phyloP scores from a whole-genome alignment of 805 yeast genomes.

The Kuraishia hungarica region DNA sequence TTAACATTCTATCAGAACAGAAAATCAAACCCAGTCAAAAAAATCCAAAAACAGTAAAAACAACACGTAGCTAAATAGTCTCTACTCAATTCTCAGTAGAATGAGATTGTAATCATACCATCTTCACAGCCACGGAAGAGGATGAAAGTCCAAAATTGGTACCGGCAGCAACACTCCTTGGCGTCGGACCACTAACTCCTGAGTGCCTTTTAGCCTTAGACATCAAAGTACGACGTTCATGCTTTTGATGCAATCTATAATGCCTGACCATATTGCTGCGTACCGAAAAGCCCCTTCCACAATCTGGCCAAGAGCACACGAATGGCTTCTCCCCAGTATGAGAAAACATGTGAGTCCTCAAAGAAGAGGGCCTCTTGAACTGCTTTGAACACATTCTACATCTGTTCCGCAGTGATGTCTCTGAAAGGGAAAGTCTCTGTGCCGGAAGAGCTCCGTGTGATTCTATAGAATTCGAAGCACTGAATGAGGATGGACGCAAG shows the following conservation, averaged over 20 bases:
- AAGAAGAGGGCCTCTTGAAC: slow-evolving; percentile 76
- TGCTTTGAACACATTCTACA: slow-evolving; percentile 60
- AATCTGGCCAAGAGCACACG: slow-evolving; percentile 50
- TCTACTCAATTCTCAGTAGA: no score
- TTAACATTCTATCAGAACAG: neutral
- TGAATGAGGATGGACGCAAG: neutral
- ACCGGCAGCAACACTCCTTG: neutral
- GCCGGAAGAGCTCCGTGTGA: neutral
- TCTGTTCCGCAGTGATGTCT: slow-evolving; percentile 36
- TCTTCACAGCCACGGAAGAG: neutral
- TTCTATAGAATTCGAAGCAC: neutral
- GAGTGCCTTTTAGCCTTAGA: neutral
- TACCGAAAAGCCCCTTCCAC: slow-evolving; percentile 66
- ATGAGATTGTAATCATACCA: neutral
- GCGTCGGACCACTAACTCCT: neutral
- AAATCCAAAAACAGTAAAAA: neutral
- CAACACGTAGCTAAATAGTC: neutral
- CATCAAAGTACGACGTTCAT: neutral
- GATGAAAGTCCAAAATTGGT: neutral
- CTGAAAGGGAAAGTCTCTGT: slow-evolving; percentile 13
- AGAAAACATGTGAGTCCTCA: slow-evolving; percentile 70
- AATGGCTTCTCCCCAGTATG: slow-evolving; percentile 82
- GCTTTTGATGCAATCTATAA: slow-evolving; percentile 46
- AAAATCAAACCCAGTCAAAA: neutral
- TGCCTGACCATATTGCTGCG: slow-evolving; percentile 80